Evolutionary conservation across 192 early-diverging fungal genomes (phyloP), one percentile per base, ranked within the genome.

Genomic region (Gryganskiella cystojenkinii): DNA sequence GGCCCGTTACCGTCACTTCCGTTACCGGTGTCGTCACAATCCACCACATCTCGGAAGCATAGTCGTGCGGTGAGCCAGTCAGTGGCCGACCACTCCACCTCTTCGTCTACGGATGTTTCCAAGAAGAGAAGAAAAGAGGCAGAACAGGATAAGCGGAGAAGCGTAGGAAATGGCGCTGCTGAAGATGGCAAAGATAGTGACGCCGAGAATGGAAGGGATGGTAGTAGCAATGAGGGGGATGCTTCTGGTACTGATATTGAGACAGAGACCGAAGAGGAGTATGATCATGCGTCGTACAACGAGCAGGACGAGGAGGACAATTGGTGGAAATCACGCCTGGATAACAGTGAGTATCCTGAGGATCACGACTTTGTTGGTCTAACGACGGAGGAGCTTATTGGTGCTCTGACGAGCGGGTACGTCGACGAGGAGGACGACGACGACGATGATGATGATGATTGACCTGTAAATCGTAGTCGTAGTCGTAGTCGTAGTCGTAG

Each of bases 341-440:
- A 78, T 30, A 64, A 68, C 35, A 78, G 74, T 30, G 59, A 67
- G 6, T 68, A 78, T 19, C 66, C 61, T 0, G 66, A 78, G 61
- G 74, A 78, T 10, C 74, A 78, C 25, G 19, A 78, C 22, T 45
- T 78, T 57, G 74, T 78, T 2, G 69, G 66, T 40, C 68, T 78
- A 66, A 78, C 74, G 33, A 78, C 74, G 9, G 74, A 78, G 20
- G 74, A 78, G 56, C 35, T 78, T 0, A 78, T 78, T n/a, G 61
- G 56, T 2, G 74, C 74, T 1, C 28, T 78, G 49, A 78, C 74
- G 15, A 69, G 56, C 56, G 66, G 74, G 17, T 78, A 78, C 37
- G 68, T 57, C 14, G 68, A 61, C 42, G 66, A 78, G 20, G 22
- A 57, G 4, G 74, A 69, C 9, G 74, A 78, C n/a, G 66, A 78